Evolutionary conservation across 2,329 filamentous ascomycete genomes (phyloP).

Genomic region (Eutypella sp.): DNA sequence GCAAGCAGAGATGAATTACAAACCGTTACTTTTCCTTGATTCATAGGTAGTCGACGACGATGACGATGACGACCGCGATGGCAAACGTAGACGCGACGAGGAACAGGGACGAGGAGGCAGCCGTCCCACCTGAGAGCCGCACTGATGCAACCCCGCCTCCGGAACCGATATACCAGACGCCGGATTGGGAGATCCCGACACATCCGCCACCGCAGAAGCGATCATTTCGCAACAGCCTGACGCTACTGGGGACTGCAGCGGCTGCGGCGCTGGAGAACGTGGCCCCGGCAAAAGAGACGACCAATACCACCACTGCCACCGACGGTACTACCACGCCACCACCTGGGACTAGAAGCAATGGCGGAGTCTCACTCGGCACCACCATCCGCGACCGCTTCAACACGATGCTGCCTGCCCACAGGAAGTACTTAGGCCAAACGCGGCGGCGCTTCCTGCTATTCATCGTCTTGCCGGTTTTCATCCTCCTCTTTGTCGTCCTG

Average conservation of each 20-base stretch:
- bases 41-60: too few species aligned
- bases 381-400: conserved; percentile 14
- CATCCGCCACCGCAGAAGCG: conserved; percentile 1
- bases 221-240: conserved; percentile 4
- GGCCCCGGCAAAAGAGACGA: neutral
- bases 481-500: conserved; percentile 17
- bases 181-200: conserved; percentile 10
- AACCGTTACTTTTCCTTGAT: too few species aligned
- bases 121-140: too few species aligned
- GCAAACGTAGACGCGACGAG: too few species aligned
- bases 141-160: neutral
- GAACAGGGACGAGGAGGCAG: too few species aligned
- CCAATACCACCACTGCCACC: neutral
- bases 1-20: too few species aligned
- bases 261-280: neutral
- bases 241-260: neutral
- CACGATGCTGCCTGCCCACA: conserved; percentile 17
- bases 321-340: neutral
- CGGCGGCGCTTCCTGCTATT: conserved; percentile 19
- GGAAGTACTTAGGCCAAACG: conserved; percentile 19
- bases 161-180: conserved; percentile 5
- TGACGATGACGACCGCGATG: too few species aligned
- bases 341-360: neutral
- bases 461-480: conserved; percentile 14
- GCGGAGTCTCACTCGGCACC: conserved; percentile 1